Evolutionary conservation across 331 rosid genomes (phyloP), one percentile per base, ranked within the genome.

Genomic region (Phaseolus coccineus): DNA sequence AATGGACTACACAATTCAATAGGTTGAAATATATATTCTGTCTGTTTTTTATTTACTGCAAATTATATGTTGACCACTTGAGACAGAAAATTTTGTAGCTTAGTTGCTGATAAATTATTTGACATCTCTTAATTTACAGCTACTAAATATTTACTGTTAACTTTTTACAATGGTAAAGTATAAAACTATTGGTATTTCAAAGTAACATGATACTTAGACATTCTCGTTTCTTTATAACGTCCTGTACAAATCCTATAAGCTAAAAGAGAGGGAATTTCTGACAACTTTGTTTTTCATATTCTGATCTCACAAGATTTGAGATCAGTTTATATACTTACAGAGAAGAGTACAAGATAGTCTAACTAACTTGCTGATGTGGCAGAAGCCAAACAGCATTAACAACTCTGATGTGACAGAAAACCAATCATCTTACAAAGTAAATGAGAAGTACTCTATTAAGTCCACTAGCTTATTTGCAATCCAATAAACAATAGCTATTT

Each of bases 1-100:
- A 40, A 37, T 58, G 68, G 28, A 28, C 33, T 63, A 66, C 55
- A 75, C 57, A 53, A 51, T 39, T 55, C 42, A 63, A 48, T 37
- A 78, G 27, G 53, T 63, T 71, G 46, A 69, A 70, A 75, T 27
- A 76, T 63, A 65, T 47, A 52, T 4, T 40, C 39, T 28, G 62
- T 42, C 12, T 31, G 22, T 39, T 56, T 40, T 27, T 33, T 12
- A 70, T 70, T 46, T 6, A 58, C 39, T 9, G 42, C 31, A 46
- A 58, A 70, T 44, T 46, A 46, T 69, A 58, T 42, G 69, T 56
- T 19, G 42, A 78, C 31, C 9, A 4, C 30, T 27, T 52, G 27
- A 13, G 64, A 31, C 52, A 7, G 13, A 1, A 72, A 69, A 61
- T 35, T 69, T 70, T 79, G 40, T 46, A 31, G 40, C 22, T 69